These are phyloP conservation scores for Candida silvicultrix DNA, from an alignment of 805 yeast genomes.

Conservation along the genomic window DNA sequence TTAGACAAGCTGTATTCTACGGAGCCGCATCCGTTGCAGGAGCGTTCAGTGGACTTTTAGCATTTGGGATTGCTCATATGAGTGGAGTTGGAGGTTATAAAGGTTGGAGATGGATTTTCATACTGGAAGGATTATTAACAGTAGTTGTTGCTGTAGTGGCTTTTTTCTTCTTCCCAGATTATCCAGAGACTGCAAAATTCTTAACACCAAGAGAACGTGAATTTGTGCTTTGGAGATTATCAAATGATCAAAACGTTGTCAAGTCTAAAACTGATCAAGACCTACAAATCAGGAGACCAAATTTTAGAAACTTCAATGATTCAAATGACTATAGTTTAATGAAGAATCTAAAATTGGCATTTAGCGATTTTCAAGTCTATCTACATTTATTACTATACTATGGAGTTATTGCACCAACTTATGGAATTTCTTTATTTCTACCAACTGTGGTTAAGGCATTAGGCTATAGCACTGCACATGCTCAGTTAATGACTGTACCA, in stretches of 20 bases:
- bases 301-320: not conserved
- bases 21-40: slow-evolving; percentile 36
- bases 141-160: slow-evolving; percentile 32
- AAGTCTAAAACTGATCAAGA: not conserved
- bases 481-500: slow-evolving; percentile 39
- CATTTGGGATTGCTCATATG: slow-evolving; percentile 28
- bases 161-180: slow-evolving; percentile 29
- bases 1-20: slow-evolving; percentile 30
- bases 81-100: slow-evolving; percentile 28
- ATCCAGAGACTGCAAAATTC: slow-evolving; percentile 38
- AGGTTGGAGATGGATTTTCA: slow-evolving; percentile 36
- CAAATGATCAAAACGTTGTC: not conserved
- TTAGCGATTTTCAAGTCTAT: slow-evolving; percentile 27
- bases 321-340: not conserved
- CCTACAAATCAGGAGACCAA: not conserved
- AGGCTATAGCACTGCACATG: slow-evolving; percentile 32
- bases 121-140: slow-evolving; percentile 35
- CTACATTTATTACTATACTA: slow-evolving; percentile 22
- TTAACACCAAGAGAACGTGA: slow-evolving; percentile 28
- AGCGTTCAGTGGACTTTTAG: slow-evolving; percentile 35
- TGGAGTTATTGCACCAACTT: slow-evolving; percentile 28
- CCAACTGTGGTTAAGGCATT: slow-evolving; percentile 35
- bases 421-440: slow-evolving; percentile 32
- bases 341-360: slow-evolving; percentile 5
- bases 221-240: slow-evolving; percentile 9